Conservation (phyloP, 176 grass and related monocot species). For the Phoenix roebelenii region DNA sequence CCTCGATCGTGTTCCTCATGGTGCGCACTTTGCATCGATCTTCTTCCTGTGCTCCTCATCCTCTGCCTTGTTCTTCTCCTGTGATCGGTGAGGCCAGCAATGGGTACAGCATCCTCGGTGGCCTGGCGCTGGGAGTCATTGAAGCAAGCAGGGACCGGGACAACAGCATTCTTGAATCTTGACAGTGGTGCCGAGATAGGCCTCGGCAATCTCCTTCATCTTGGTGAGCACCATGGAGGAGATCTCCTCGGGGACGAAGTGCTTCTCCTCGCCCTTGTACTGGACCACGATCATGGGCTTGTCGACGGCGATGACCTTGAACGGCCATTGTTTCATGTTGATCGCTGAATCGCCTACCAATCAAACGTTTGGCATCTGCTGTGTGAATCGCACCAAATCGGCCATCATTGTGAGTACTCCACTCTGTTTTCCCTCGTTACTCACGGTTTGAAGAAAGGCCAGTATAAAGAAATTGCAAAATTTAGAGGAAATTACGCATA, state of each 20-base stretch:
- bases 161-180: slow-evolving; percentile 74
- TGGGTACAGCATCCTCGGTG: slow-evolving; percentile 73
- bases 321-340: slow-evolving; percentile 93
- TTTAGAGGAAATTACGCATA: no score
- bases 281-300: slow-evolving; percentile 72
- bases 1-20: slow-evolving; percentile 73
- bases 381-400: neutral
- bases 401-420: no score
- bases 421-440: no score
- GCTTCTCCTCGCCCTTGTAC: slow-evolving; percentile 75
- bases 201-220: slow-evolving; percentile 74
- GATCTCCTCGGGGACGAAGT: slow-evolving; percentile 72
- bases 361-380: slow-evolving; percentile 76
- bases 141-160: slow-evolving; percentile 85
- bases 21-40: slow-evolving; percentile 49
- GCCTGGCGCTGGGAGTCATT: slow-evolving; percentile 91
- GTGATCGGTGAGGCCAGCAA: slow-evolving; percentile 46
- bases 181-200: slow-evolving; percentile 32
- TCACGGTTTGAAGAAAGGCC: no score
- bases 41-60: slow-evolving; percentile 63
- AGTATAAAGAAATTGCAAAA: no score
- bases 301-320: slow-evolving; percentile 62
- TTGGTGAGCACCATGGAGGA: slow-evolving; percentile 85
- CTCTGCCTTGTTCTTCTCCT: slow-evolving; percentile 55
- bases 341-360: slow-evolving; percentile 65